These are phyloP conservation scores for Teratosphaeria gauchensis DNA, from an alignment of 2,329 filamentous ascomycete species.

Conservation along the genomic window DNA sequence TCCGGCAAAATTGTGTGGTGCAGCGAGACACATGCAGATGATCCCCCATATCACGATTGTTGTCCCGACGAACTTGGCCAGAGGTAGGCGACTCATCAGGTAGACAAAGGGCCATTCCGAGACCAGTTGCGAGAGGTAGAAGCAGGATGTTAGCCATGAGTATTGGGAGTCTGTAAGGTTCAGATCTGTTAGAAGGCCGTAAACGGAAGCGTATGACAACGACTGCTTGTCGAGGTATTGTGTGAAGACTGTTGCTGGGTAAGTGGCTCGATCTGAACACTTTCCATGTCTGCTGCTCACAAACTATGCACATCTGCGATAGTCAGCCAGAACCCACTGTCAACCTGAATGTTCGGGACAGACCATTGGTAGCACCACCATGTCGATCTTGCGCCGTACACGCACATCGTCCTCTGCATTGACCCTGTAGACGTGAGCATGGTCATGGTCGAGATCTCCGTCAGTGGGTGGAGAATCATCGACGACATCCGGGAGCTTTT, in stretches of 20 bases:
- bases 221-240: background rate
- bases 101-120: background rate
- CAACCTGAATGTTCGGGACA: background rate
- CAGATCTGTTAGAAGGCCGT: background rate
- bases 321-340: background rate
- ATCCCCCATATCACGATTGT: background rate
- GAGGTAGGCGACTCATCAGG: background rate
- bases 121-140: background rate
- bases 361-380: constrained; percentile 1
- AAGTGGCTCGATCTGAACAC: background rate
- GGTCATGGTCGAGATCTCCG: background rate
- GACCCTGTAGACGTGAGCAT: background rate
- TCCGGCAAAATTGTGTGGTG: background rate
- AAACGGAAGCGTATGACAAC: background rate
- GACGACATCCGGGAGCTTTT: background rate
- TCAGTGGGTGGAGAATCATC: background rate
- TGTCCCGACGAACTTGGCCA: background rate
- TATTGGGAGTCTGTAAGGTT: background rate
- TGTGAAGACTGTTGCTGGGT: background rate
- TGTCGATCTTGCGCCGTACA: background rate
- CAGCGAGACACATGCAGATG: background rate
- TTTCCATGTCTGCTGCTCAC: background rate
- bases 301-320: background rate
- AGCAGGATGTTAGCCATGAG: background rate
- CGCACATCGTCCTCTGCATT: background rate